Base-by-base conservation (phyloP, 495 filamentous ascomycete genomes). In the Hypoxylon fragiforme region DNA sequence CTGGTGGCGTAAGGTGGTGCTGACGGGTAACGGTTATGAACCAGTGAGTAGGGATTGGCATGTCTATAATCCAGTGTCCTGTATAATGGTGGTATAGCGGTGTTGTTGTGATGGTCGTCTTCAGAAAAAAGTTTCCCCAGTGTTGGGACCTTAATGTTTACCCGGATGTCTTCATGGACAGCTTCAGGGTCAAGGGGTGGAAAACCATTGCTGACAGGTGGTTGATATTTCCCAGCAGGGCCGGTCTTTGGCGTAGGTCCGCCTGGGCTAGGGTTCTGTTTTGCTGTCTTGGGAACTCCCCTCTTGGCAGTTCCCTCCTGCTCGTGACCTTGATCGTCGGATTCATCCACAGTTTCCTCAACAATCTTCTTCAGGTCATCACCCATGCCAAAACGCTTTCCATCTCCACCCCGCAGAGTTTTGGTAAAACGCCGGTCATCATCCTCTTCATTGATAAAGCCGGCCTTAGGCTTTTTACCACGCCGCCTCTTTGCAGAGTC, bases 391-490 rank as follows among this genome's bases (percentile, higher is more conserved):
- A 44, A 48, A 16, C 44, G 56, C 18, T 35, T 48, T n/a, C 53
- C 39, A 7, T 22, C 31, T 8, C 15, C 50, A 12, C 51, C 22
- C 11, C 14, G 40, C 24, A 67, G 21, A 8, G 26, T 38, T 32
- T 35, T 46, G 2, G 16, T 19, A 30, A 63, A 63, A 6, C 39
- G 54, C 21, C 24, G 36, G 13, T 68, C 62, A 7, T 65, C 65
- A 8, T 56, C 51, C 13, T 60, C 51, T 26, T 63, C 65, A 14
- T 54, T 47, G 7, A 56, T 21, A 24, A 40, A 22, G 13, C 44
- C 39, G 7, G 42, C n/a, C 13, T 30, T 44, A 15, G 50, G 13
- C 26, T 43, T 60, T 49, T n/a, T 49, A 16, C 34, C 45, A 15
- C 51, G 31, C 39, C 58, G 32, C 30, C 42, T 54, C 36, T 48